Evolutionary conservation across 2,329 filamentous ascomycete genomes (phyloP).

Genomic region (Cercospora janseana): DNA sequence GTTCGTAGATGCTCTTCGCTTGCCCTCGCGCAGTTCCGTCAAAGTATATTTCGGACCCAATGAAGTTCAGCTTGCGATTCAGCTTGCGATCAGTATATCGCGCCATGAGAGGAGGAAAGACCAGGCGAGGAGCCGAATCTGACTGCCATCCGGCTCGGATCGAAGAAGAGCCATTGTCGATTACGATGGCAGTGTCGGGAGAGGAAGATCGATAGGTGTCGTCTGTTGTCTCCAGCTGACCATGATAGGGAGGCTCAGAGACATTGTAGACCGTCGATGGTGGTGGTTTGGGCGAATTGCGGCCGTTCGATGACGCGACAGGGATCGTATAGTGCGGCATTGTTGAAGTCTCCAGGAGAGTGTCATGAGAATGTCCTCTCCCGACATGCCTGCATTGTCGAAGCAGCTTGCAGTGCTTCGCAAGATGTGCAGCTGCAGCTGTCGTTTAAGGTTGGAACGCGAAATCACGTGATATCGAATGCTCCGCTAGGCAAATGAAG

Average conservation of each 20-base stretch:
- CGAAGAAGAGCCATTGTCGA: constrained; percentile 92
- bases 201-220: constrained; percentile 71
- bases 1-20: constrained; percentile 85
- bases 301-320: constrained; percentile 30
- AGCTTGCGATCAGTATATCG: constrained; percentile 94
- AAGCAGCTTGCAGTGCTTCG: too few relatives aligned
- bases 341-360: background rate
- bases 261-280: constrained; percentile 54
- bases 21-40: constrained; percentile 91
- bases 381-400: too few relatives aligned
- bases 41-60: constrained; percentile 88
- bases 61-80: constrained; percentile 86
- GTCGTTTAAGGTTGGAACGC: too few relatives aligned
- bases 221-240: constrained; percentile 56
- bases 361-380: constrained; percentile 1
- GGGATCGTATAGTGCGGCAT: constrained; percentile 41
- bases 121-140: constrained; percentile 74
- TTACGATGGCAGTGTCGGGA: constrained; percentile 74
- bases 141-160: constrained; percentile 96
- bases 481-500: too few relatives aligned
- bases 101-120: constrained; percentile 84
- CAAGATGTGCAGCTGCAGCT: too few relatives aligned
- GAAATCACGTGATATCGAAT: too few relatives aligned
- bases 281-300: constrained; percentile 53
- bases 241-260: constrained; percentile 61